These are phyloP conservation scores for Aspergillus awamori DNA, from an alignment of 2,329 filamentous ascomycete genomes.

Conservation along the genomic window DNA sequence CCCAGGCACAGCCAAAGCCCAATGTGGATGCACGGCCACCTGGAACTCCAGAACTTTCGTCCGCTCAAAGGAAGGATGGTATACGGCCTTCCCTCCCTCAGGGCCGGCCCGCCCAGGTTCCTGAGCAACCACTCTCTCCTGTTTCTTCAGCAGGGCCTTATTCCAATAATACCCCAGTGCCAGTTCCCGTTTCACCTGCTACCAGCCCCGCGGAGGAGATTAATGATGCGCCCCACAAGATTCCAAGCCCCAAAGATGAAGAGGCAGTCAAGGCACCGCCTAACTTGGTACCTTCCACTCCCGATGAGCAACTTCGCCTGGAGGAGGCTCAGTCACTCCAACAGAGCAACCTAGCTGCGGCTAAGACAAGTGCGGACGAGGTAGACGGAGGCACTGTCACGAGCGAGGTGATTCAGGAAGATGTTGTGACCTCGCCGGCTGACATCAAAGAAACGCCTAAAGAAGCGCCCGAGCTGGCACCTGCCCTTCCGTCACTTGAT, in stretches of 20 bases:
- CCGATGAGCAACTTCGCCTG: conserved; percentile 61
- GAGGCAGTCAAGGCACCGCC: conserved; percentile 27
- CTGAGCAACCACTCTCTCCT: conserved; percentile 50
- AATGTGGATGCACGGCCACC: conserved; percentile 19
- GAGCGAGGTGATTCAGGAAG: conserved; percentile 34
- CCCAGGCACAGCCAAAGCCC: conserved; percentile 22
- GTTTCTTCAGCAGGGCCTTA: conserved; percentile 70
- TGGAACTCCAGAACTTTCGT: conserved; percentile 21
- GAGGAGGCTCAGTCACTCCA: conserved; percentile 56
- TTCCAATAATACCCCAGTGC: conserved; percentile 71
- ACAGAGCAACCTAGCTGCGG: conserved; percentile 27
- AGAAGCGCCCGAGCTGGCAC: conserved; percentile 17
- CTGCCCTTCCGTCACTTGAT: conserved; percentile 14
- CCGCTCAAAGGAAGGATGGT: conserved; percentile 32
- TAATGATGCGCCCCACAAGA: conserved; percentile 47
- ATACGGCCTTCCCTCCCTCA: conserved; percentile 32
- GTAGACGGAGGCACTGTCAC: conserved; percentile 19
- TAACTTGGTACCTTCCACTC: conserved; percentile 50
- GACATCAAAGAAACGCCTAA: conserved; percentile 24
- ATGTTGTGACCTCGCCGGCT: conserved; percentile 18
- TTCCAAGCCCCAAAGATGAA: conserved; percentile 35
- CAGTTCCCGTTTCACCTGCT: conserved; percentile 69
- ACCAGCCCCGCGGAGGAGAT: conserved; percentile 72
- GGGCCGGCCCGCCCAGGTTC: conserved; percentile 25
- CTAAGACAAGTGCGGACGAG: conserved; percentile 24